These are phyloP conservation scores for Fusarium abutilonis DNA, from an alignment of 2,329 filamentous ascomycete species.

Conservation along the genomic window DNA sequence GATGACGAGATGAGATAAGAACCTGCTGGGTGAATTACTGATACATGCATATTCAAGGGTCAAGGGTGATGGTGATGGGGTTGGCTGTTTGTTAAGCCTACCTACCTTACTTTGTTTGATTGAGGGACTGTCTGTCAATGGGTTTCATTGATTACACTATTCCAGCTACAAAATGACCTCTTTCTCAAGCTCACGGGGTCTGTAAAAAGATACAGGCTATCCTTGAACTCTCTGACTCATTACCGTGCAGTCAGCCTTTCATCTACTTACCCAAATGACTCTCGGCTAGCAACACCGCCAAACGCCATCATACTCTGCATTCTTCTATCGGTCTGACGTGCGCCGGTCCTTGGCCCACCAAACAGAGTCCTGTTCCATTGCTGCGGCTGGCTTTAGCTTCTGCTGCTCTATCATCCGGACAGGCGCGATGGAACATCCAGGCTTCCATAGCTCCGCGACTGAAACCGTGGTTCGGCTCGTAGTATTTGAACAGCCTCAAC, in stretches of 20 bases:
- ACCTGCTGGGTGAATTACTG: conserved; percentile 13
- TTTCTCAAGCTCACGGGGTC: neutral
- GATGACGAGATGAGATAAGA: conserved; percentile 42
- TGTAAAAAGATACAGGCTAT: neutral
- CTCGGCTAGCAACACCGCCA: conserved; percentile 7
- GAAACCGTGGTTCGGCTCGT: conserved; percentile 44
- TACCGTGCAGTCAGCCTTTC: conserved; percentile 5
- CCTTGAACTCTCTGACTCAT: conserved; percentile 14
- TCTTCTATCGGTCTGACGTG: conserved; percentile 37
- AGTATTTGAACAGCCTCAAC: conserved; percentile 31
- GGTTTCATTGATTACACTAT: conserved; percentile 7
- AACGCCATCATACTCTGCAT: conserved; percentile 16
- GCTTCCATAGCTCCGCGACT: conserved; percentile 37
- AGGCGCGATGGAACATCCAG: conserved; percentile 23
- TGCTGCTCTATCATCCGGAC: conserved; percentile 11
- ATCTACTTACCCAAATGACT: neutral
- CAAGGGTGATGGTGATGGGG: conserved; percentile 28
- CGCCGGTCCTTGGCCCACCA: conserved; percentile 34
- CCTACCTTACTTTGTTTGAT: conserved; percentile 31
- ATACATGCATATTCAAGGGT: conserved; percentile 16
- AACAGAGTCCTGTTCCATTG: conserved; percentile 27
- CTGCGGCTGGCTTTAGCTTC: conserved; percentile 8
- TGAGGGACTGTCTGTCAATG: conserved; percentile 23
- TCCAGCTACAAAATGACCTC: conserved; percentile 10
- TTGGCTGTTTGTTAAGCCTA: conserved; percentile 27